Base-by-base conservation (phyloP, 768 basidiomycete species). In the Crucibulum laeve region DNA sequence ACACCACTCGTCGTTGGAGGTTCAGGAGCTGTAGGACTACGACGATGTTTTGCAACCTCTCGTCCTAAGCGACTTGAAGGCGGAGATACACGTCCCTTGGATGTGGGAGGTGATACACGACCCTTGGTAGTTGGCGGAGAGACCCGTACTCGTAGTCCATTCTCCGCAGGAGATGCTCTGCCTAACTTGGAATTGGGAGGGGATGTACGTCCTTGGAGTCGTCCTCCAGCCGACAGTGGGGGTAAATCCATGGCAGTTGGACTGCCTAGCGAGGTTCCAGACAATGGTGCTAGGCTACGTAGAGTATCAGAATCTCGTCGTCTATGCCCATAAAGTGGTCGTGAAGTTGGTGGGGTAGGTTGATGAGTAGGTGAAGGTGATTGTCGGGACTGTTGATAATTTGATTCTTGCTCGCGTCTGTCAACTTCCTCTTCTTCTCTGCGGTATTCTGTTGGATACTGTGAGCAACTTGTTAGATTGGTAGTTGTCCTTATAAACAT, bases 221-320 rank as follows among this genome's bases (percentile, higher is more conserved):
- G 11, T 7, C 19, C 14, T 21, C 48, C 43, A 3, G 53, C 48
- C 4, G 59, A 54, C 7, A 53, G n/a, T 23, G 55, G 43, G 1
- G 53, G 51, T 5, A 52, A 45, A 18, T 81, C 77, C 17, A 79
- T 68, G 3, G 71, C 71, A 1, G 84, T 83, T 1, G 84, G 84
- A 7, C 76, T 76, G n/a, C 66, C 58, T 18, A 62, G 47, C 17
- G 40, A 49, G 3, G 49, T 38, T n/a, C 52, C 56, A 25, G 63
- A 36, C 7, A 64, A 62, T 14, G 64, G 63, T 15, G 68, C 67
- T 69, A 75, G 35, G 24, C 52, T 56, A 10, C 82, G 84, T 22
- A 88, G 64, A 0, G 87, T 89, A 49, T 91, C 87, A 0, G 87
- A 89, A 45, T 89, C 87, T 21, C 79, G 76, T 39, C 87, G 79